Evolutionary conservation across 2,329 filamentous ascomycete species (phyloP), one percentile per base, ranked within the genome.

Genomic region (Aspergillus alliaceus): DNA sequence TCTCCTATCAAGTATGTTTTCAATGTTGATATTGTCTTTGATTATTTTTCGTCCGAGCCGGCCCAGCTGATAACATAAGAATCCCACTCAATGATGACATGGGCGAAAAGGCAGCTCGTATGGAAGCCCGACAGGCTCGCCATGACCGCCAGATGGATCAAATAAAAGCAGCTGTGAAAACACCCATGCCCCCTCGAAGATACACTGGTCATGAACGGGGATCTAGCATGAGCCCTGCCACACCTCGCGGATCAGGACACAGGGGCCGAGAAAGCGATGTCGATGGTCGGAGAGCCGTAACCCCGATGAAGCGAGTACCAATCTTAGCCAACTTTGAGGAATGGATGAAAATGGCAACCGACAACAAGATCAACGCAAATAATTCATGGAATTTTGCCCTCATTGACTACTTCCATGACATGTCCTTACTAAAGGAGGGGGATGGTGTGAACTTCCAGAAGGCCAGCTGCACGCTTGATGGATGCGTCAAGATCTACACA

Each of bases 331-430:
- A 99, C 77, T 99, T 98, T 68, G 95, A 99, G 75, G 95, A 99
- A 74, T 98, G 93, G 95, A 98, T 99, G 92, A 99, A 98, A 82
- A 96, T 99, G 92, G 95, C 95, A 2, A 98, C 95, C 15, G 95
- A 99, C 79, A 99, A 99, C 79, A 95, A 95, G 77, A 99, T 99
- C 82, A 99, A 98, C 73, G 93, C 95, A 49, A 87, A 89, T 58
- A 99, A 99, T 75, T 97, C 93, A 29, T 99, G 95, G 95, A 98
- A 98, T 75, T 98, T 99, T 77, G 95, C 95, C n/a, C 84, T 99
- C 18, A 99, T 99, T 72, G 95, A 99, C 75, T 99, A 99, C 77
- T 99, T 99, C 70, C 93, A 99, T 75, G 95, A 99, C 70, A 98
- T 99, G 95, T 96, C 92, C 1, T 80, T 99, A 42, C 81, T 99